These are phyloP conservation scores for Boletus reticulatus DNA, from an alignment of 768 basidiomycete species.

Conservation along the genomic window DNA sequence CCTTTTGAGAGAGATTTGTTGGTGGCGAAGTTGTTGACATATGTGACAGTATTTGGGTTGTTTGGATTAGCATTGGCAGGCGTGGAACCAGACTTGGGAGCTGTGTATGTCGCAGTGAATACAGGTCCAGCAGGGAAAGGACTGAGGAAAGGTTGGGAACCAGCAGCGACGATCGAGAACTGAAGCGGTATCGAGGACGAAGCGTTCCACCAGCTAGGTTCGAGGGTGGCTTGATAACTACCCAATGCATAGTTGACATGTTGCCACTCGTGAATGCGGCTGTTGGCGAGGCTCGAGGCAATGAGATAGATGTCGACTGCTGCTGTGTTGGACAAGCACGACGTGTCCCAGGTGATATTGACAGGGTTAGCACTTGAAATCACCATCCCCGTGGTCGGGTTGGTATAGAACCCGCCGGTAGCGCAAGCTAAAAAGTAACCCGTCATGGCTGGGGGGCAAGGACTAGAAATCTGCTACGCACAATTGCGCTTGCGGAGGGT, in stretches of 20 bases:
- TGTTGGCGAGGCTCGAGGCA: conserved; percentile 40
- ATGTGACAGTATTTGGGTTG: conserved; percentile 34
- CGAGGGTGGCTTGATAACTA: conserved; percentile 46
- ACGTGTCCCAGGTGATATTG: conserved; percentile 61
- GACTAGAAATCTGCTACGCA: conserved; percentile 3
- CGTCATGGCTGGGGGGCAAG: neutral
- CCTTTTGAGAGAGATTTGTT: conserved; percentile 44
- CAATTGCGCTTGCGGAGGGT: conserved; percentile 25
- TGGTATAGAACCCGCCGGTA: conserved; percentile 60
- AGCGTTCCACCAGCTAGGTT: conserved; percentile 73
- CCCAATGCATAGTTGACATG: conserved; percentile 49
- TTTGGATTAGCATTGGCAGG: conserved; percentile 43
- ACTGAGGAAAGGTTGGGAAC: conserved; percentile 48
- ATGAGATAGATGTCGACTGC: conserved; percentile 70
- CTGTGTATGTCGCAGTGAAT: conserved; percentile 60
- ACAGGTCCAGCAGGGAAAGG: conserved; percentile 64
- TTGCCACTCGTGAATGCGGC: conserved; percentile 58
- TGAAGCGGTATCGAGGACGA: conserved; percentile 50
- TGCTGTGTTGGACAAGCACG: conserved; percentile 45
- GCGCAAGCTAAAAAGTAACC: conserved; percentile 41
- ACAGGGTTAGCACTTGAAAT: conserved; percentile 50
- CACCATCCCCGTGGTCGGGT: conserved; percentile 46
- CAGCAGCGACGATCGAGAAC: conserved; percentile 53
- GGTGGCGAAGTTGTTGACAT: conserved; percentile 38
- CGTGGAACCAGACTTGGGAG: conserved; percentile 37